A percentile compares a stretch with the other conserved stretches of the same genome.
phyloP scores from a whole-genome alignment of 2,329 filamentous ascomycete species.

The Ophiocordyceps camponoti-saundersi region DNA sequence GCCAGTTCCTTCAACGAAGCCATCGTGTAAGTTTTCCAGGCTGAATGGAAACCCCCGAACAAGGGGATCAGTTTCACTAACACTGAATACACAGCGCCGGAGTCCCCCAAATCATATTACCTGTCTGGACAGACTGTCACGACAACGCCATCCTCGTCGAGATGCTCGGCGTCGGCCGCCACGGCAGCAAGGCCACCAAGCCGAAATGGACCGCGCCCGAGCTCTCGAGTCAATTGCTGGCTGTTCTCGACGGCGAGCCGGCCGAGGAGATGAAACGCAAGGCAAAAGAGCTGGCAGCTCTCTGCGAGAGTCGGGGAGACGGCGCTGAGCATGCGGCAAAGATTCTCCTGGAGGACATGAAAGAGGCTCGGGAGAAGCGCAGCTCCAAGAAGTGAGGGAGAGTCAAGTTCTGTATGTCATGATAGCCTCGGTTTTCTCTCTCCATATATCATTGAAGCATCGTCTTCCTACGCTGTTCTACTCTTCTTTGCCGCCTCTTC shows the following conservation, averaged over 20 bases:
- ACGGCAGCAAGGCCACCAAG: conserved; percentile 7
- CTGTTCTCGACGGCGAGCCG: conserved; percentile 5
- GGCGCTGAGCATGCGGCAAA: not conserved
- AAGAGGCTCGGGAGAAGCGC: not conserved
- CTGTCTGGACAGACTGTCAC: conserved; percentile 27
- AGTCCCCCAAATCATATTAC: conserved; percentile 26
- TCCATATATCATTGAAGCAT: too few species aligned
- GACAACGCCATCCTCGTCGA: conserved; percentile 27
- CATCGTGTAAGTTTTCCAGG: conserved; percentile 12
- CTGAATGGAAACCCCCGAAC: too few species aligned
- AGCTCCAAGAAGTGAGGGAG: too few species aligned
- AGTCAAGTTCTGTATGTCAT: too few species aligned
- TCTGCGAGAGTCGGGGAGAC: not conserved
- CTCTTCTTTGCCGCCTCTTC: not conserved
- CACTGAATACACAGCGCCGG: conserved; percentile 17
- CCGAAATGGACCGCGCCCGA: conserved; percentile 9
- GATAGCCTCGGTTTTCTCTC: too few species aligned
- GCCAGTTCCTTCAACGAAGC: conserved; percentile 25
- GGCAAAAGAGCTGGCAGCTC: not conserved
- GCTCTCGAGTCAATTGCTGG: conserved; percentile 5
- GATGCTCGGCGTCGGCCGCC: conserved; percentile 22
- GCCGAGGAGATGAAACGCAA: not conserved
- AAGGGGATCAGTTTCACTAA: not conserved
- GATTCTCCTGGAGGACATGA: not conserved
- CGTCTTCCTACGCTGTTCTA: too few species aligned